Base-by-base conservation (phyloP, 2,329 filamentous ascomycete genomes). In the Fusarium euwallaceae region DNA sequence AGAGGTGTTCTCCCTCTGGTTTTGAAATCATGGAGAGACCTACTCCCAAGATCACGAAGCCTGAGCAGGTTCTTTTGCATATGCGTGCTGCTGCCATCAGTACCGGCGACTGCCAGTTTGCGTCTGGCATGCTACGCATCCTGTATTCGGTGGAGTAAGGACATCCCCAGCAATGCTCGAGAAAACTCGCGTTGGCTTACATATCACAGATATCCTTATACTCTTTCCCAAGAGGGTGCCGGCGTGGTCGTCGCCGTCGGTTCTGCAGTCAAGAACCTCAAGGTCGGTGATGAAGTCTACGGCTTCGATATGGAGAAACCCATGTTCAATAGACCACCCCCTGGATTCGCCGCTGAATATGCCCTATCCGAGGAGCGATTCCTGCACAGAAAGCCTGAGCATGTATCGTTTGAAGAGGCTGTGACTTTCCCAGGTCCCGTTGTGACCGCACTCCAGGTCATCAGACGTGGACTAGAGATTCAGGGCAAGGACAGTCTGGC, bases 361-460 rank as follows among this genome's bases (percentile, higher is more conserved):
- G 81, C 78, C 9, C 53, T 87, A 3, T 73, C 77, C 0, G 74
- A 79, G 16, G 84, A 84, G 65, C 66, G 72, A 2, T 76, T 84
- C n/a, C 69, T 86, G 3, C 69, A 83, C 2, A 72, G 55, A 32
- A 84, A 83, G 60, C 82, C 82, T 0, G 32, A 76, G 1, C 68
- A 79, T 2, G 9, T 83, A 2, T 79, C 78, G 1, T 83, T 81
- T 6, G 84, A 83, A 51, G 82, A 84, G 14, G 80, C 82, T 0
- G 83, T 85, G 1, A 77, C 84, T 0, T 74, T 85, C 1, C 76
- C 83, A 4, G 80, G 83, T 12, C 78, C 82, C 5, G 80, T 81
- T 1, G 75, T 86, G n/a, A 87, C 86, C 3, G 84, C 86, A 0
- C 78, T 84, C 24, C 87, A 89, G 75, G 76, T 79, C 27, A 80